A percentile compares a stretch with the other conserved stretches of the same genome.
Evolutionary conservation across 495 filamentous ascomycete genomes (phyloP).

Genomic region (Trichocladium antarcticum): DNA sequence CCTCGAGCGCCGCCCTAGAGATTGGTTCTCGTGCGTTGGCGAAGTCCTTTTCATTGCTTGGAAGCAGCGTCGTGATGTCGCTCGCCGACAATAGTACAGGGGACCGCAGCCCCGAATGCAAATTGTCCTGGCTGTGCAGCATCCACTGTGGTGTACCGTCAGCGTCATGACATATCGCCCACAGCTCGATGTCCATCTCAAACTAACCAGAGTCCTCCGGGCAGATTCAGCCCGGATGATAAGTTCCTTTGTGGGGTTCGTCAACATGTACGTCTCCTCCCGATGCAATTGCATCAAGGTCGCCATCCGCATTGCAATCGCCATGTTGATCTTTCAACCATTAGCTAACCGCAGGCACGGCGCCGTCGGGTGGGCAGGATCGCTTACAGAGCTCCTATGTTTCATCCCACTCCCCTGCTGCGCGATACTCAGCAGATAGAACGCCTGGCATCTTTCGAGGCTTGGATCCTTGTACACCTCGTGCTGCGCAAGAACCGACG

Average conservation of each 20-base stretch:
- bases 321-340: conserved; percentile 36
- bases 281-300: conserved; percentile 41
- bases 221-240: conserved; percentile 37
- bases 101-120: conserved; percentile 37
- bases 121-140: conserved; percentile 43
- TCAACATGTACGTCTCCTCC: conserved; percentile 39
- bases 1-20: conserved; percentile 40
- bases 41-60: conserved; percentile 39
- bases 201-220: conserved; percentile 36
- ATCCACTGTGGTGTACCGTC: conserved; percentile 31
- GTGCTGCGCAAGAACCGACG: conserved; percentile 32
- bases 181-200: neutral
- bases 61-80: conserved; percentile 42
- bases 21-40: conserved; percentile 31
- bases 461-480: conserved; percentile 40
- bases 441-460: conserved; percentile 42
- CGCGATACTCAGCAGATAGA: conserved; percentile 42
- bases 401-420: conserved; percentile 41
- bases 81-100: conserved; percentile 36
- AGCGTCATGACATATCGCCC: neutral
- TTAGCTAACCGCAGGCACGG: conserved; percentile 15
- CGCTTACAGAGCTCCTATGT: conserved; percentile 36
- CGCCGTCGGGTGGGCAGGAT: neutral
- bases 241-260: conserved; percentile 28
- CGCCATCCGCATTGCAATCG: conserved; percentile 42